phyloP scores from a whole-genome alignment of 805 yeast genomes.

The Saccharomycopsis fibuligera region DNA sequence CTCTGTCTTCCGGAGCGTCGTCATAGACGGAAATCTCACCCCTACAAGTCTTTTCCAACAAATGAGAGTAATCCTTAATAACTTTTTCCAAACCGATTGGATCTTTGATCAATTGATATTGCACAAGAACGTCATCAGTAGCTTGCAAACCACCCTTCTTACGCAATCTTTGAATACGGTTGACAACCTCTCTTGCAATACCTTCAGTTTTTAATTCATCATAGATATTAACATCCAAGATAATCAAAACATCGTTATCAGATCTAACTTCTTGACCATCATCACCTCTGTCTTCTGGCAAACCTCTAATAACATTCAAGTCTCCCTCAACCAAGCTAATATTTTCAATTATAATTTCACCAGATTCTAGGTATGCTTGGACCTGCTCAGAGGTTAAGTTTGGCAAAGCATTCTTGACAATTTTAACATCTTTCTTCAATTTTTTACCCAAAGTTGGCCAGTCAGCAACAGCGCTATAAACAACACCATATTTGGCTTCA shows the following conservation, averaged over 20 bases:
- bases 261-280: slow-evolving; percentile 83
- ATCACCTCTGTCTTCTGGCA: slow-evolving; percentile 56
- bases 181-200: slow-evolving; percentile 89
- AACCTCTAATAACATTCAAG: slow-evolving; percentile 81
- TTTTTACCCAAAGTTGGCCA: slow-evolving; percentile 99
- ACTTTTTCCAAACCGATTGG: slow-evolving; percentile 59
- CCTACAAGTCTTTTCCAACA: slow-evolving; percentile 75
- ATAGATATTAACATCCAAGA: slow-evolving; percentile 81
- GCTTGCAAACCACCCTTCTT: slow-evolving; percentile 93
- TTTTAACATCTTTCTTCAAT: slow-evolving; percentile 87
- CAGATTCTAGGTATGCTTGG: slow-evolving; percentile 61
- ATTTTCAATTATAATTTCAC: slow-evolving; percentile 81
- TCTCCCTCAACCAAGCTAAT: slow-evolving; percentile 84
- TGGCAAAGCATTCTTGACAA: slow-evolving; percentile 92
- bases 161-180: slow-evolving; percentile 95
- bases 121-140: slow-evolving; percentile 90
- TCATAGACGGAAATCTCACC: slow-evolving; percentile 39
- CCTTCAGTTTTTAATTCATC: slow-evolving; percentile 91
- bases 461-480: slow-evolving; percentile 92
- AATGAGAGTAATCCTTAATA: slow-evolving; percentile 55
- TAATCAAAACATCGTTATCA: slow-evolving; percentile 81
- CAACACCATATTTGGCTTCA: slow-evolving; percentile 87
- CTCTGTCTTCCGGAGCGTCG: slow-evolving; percentile 35
- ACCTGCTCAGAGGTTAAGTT: slow-evolving; percentile 74
- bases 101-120: slow-evolving; percentile 59